These are phyloP conservation scores for Hebeloma cylindrosporum DNA, from an alignment of 768 basidiomycete species.

Conservation along the genomic window DNA sequence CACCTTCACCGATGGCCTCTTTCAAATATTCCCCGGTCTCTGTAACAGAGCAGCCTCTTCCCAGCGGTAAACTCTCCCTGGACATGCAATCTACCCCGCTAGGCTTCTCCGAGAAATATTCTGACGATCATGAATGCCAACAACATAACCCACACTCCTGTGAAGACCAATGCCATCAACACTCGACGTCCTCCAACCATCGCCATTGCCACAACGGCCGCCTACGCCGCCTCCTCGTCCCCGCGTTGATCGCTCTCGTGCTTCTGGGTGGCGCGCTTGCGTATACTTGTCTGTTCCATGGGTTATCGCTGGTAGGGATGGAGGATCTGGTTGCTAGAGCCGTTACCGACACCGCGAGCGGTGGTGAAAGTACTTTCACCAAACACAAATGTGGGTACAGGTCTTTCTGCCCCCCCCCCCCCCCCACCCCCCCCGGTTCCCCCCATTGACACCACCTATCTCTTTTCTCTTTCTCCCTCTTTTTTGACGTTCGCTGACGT, in stretches of 20 bases:
- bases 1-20: slow-evolving; percentile 8
- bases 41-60: slow-evolving; percentile 14
- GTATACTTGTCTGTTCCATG: slow-evolving; percentile 35
- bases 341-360: slow-evolving; percentile 16
- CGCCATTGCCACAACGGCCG: slow-evolving; percentile 21
- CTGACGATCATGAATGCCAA: neutral
- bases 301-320: slow-evolving; percentile 18
- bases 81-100: slow-evolving; percentile 1
- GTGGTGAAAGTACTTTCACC: slow-evolving; percentile 33
- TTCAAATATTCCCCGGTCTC: slow-evolving; percentile 11
- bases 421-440: too few relatives aligned
- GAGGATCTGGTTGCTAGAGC: slow-evolving; percentile 35
- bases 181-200: slow-evolving; percentile 8
- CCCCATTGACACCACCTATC: too few relatives aligned
- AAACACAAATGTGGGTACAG: slow-evolving; percentile 40
- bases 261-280: slow-evolving; percentile 29
- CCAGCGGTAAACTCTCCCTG: slow-evolving; percentile 8
- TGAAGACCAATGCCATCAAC: slow-evolving; percentile 5
- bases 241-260: slow-evolving; percentile 33
- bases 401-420: too few relatives aligned
- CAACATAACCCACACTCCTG: neutral
- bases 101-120: neutral
- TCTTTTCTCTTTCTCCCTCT: neutral
- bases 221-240: slow-evolving; percentile 33
- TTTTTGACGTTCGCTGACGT: neutral